Evolutionary conservation across 2,329 filamentous ascomycete genomes (phyloP).

Genomic region (Fusarium circinatum): DNA sequence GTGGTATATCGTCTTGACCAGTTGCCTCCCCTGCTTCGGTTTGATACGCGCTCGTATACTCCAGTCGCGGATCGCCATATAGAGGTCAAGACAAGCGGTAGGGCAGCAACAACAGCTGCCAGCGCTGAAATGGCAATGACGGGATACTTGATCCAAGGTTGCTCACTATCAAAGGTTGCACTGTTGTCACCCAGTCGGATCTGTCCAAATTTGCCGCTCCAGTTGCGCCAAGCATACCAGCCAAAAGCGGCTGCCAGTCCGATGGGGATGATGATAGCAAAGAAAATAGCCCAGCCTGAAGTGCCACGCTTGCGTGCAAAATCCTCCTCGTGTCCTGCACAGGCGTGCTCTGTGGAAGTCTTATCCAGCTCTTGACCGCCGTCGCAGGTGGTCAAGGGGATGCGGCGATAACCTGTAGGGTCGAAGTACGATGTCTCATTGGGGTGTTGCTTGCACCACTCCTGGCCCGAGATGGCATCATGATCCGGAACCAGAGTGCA

Average conservation of each 20-base stretch:
- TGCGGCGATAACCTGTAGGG: constrained; percentile 86
- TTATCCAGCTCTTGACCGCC: constrained; percentile 82
- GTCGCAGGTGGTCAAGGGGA: constrained; percentile 87
- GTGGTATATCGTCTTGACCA: constrained; percentile 82
- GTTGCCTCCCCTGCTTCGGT: constrained; percentile 58
- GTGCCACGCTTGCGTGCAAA: constrained; percentile 77
- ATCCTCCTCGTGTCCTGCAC: constrained; percentile 83
- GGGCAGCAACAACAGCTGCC: constrained; percentile 66
- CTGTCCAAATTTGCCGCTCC: constrained; percentile 90
- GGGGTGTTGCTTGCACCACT: constrained; percentile 69
- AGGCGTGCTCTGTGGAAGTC: constrained; percentile 64
- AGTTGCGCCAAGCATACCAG: constrained; percentile 86
- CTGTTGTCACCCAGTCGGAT: constrained; percentile 83
- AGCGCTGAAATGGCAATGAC: constrained; percentile 76
- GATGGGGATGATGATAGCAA: constrained; percentile 83
- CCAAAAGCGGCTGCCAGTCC: constrained; percentile 76
- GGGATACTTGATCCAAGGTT: constrained; percentile 83
- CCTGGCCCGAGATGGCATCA: constrained; percentile 62
- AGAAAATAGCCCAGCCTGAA: constrained; percentile 81
- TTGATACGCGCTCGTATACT: constrained; percentile 61
- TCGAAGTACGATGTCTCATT: constrained; percentile 82
- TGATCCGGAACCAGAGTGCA: constrained; percentile 83
- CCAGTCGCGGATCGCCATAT: constrained; percentile 74
- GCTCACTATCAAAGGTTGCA: constrained; percentile 71
- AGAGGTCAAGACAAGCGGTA: constrained; percentile 78